Evolutionary conservation across 192 early-diverging fungal genomes (phyloP).

Genomic region (Podila clonocystis): DNA sequence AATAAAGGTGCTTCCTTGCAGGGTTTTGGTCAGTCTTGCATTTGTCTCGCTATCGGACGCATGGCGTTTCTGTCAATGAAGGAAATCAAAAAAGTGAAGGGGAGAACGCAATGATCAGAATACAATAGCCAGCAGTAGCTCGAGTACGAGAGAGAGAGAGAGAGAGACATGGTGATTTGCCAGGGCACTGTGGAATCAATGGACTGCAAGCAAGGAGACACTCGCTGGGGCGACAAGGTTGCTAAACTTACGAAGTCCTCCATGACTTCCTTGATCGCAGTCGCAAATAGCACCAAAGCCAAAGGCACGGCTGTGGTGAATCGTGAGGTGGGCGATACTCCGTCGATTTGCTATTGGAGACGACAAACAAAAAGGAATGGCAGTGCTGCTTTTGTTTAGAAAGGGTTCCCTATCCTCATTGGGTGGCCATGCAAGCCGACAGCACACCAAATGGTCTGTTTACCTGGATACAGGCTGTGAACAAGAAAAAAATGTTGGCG

Average conservation of each 20-base stretch:
- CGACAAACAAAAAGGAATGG: background rate
- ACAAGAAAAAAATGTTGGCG: conserved; percentile 99
- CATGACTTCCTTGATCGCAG: conserved; percentile 93
- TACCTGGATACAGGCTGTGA: conserved; percentile 95
- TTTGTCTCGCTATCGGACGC: conserved; percentile 80
- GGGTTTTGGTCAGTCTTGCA: conserved; percentile 67
- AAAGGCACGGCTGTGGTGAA: conserved; percentile 89
- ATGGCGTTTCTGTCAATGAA: conserved; percentile 69
- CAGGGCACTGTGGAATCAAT: background rate
- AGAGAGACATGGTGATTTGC: background rate
- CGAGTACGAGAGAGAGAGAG: no score
- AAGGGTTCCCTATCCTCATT: no score
- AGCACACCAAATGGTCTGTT: conserved; percentile 2
- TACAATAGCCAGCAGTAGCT: background rate
- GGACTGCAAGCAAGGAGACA: background rate
- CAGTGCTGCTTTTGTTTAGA: background rate
- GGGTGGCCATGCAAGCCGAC: background rate
- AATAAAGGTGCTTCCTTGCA: conserved; percentile 74
- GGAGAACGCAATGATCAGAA: background rate
- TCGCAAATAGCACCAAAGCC: conserved; percentile 85
- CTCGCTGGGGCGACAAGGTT: background rate
- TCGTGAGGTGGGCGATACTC: conserved; percentile 92
- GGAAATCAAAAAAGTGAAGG: conserved; percentile 4
- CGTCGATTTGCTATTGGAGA: conserved; percentile 86
- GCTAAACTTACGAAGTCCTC: conserved; percentile 79